Conservation (phyloP, 164 flowering plant genomes). For the Sextonia rubra region DNA sequence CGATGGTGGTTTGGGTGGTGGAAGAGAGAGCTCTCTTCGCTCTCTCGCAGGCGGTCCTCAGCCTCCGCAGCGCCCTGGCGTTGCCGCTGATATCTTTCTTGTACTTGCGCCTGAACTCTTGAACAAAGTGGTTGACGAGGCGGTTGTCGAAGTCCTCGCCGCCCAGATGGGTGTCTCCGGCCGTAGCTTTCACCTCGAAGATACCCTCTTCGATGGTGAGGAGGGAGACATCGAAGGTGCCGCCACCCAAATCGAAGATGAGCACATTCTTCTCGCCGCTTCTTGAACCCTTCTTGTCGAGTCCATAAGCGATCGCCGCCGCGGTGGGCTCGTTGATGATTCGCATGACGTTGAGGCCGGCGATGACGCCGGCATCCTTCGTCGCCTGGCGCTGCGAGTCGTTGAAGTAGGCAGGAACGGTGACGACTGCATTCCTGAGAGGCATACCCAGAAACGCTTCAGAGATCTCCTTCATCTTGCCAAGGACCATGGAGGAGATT, state of each 20-base stretch:
- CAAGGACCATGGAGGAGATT: constrained; percentile 36
- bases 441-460: constrained; percentile 5
- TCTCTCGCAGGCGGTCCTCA: constrained; percentile 60
- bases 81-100: constrained; percentile 64
- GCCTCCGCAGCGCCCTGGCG: constrained; percentile 57
- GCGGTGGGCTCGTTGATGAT: constrained; percentile 69
- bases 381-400: constrained; percentile 74
- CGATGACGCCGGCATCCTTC: constrained; percentile 65
- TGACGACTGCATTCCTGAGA: constrained; percentile 33
- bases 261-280: constrained; percentile 62
- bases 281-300: constrained; percentile 55
- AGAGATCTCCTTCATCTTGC: constrained; percentile 29
- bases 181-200: constrained; percentile 66
- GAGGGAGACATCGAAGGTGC: constrained; percentile 64
- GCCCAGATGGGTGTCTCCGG: constrained; percentile 62
- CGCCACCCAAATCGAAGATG: constrained; percentile 67
- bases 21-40: constrained; percentile 64
- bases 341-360: constrained; percentile 61
- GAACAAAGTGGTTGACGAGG: constrained; percentile 60
- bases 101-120: constrained; percentile 63
- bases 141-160: constrained; percentile 71
- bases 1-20: constrained; percentile 56
- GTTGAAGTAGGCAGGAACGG: constrained; percentile 69
- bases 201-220: constrained; percentile 67
- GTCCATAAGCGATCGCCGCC: constrained; percentile 67